Conservation (phyloP, 768 basidiomycete species). For the Boletus insuetus region DNA sequence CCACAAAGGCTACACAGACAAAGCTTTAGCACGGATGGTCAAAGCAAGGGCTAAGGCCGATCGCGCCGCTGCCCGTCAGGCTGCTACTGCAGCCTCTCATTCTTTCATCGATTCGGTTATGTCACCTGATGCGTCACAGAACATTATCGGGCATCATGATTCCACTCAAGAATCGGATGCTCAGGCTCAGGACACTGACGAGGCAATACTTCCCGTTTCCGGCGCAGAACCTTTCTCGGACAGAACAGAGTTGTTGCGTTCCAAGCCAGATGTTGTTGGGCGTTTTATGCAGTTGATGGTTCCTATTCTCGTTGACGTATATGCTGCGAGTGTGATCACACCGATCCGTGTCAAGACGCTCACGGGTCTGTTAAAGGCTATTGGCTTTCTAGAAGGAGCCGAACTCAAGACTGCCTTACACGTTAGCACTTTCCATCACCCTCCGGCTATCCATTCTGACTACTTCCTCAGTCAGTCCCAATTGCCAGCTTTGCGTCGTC, state of each 20-base stretch:
- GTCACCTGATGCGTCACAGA: constrained; percentile 20
- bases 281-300: constrained; percentile 87
- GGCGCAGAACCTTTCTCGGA: constrained; percentile 41
- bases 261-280: constrained; percentile 70
- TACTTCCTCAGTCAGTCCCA: constrained; percentile 70
- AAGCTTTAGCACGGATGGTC: constrained; percentile 67
- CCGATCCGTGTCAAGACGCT: constrained; percentile 88
- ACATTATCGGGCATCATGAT: constrained; percentile 17
- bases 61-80: constrained; percentile 65
- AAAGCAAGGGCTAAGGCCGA: constrained; percentile 86
- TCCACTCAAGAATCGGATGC: constrained; percentile 32
- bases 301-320: constrained; percentile 96
- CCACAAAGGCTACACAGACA: constrained; percentile 86
- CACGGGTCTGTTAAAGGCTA: constrained; percentile 84
- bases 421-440: constrained; percentile 45
- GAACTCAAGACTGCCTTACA: constrained; percentile 74
- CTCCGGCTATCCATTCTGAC: constrained; percentile 2
- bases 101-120: constrained; percentile 25
- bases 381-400: constrained; percentile 80
- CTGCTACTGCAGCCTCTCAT: constrained; percentile 32
- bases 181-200: constrained; percentile 43
- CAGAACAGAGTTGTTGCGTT: constrained; percentile 73
- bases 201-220: constrained; percentile 33
- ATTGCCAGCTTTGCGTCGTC: constrained; percentile 94
- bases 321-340: constrained; percentile 92